Base-by-base conservation (phyloP, 441 rosid species). In the Lepidium campestre region DNA sequence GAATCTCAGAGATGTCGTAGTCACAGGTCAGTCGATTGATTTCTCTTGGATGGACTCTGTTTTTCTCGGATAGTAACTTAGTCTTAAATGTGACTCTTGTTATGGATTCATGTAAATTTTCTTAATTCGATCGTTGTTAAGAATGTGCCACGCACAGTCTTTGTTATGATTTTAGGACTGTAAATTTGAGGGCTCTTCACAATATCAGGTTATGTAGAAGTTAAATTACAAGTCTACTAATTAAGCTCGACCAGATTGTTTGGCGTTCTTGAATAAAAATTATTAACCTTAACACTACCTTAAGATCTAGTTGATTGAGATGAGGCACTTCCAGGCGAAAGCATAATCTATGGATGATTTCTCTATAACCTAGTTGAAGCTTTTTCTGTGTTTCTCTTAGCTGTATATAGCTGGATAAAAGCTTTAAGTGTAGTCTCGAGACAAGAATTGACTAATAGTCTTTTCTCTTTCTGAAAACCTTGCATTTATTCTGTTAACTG, bases 1-100 rank as follows among this genome's bases (percentile, higher is more conserved):
- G 80, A 80, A 93, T 79, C 96, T 93, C 79, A 86, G 61, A 82
- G 96, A 91, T 86, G 83, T 93, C 15, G 86, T 85, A 18, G 73
- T 93, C 75, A 91, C 96, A 65, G 98, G 97, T 89, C 10, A 62
- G 83, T 72, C 42, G 19, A 14, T 36, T 36, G 32, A 13, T 46
- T 40, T 63, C 19, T 12, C 52, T 12, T 6, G 29, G 14, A 34
- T 3, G 9, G 42, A 45, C 39, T 42, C 1, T n/a, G n/a, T n/a
- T 47, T 47, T 5, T n/a, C 20, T 32, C 2, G 20, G 32, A 23
- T 18, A 8, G 10, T 25, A 47, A 22, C 37, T 12, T 23, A 22
- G 67, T 50, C 25, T 37, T 10, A 12, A 11, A 63, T 37, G 48
- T 49, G 10, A 25, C 23, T 48, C 55, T 48, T 61, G 20, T 34